phyloP scores from a whole-genome alignment of 768 basidiomycete species.

The Mycena indigotica region DNA sequence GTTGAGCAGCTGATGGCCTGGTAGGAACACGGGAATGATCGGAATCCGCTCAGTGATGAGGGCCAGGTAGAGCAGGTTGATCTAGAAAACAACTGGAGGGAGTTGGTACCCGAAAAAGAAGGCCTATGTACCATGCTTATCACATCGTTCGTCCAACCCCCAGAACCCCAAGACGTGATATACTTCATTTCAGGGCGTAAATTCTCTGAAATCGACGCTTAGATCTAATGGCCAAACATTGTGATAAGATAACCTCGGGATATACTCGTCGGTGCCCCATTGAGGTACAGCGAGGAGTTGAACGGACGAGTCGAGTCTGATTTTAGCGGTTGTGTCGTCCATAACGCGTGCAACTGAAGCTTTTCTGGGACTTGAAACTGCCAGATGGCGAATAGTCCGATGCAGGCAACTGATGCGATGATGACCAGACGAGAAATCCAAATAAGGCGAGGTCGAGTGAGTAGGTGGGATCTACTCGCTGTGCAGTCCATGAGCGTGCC shows the following conservation, averaged over 20 bases:
- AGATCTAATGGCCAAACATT: not conserved
- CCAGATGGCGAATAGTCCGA: not conserved
- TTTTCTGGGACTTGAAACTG: not conserved
- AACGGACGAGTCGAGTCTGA: not conserved
- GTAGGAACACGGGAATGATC: slow-evolving; percentile 36
- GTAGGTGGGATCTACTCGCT: not conserved
- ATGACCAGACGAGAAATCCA: not conserved
- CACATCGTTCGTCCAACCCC: slow-evolving; percentile 21
- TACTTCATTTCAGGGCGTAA: slow-evolving; percentile 9
- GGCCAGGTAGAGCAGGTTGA: slow-evolving; percentile 41
- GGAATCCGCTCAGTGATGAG: slow-evolving; percentile 37
- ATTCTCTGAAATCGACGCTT: slow-evolving; percentile 7
- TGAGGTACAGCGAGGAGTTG: no score
- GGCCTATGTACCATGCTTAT: slow-evolving; percentile 13
- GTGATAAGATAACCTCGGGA: not conserved
- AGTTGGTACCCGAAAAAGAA: not conserved
- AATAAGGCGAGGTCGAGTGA: not conserved
- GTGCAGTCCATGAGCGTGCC: not conserved
- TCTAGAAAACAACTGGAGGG: slow-evolving; percentile 21
- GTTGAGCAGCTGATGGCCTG: slow-evolving; percentile 30
- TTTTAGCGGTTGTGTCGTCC: not conserved
- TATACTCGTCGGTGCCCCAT: not conserved
- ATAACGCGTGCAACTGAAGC: not conserved
- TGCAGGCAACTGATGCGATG: not conserved
- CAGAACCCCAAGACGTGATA: slow-evolving; percentile 13